These are phyloP conservation scores for Peniophora sp. DNA, from an alignment of 1,284 basidiomycete genomes.

Conservation along the genomic window DNA sequence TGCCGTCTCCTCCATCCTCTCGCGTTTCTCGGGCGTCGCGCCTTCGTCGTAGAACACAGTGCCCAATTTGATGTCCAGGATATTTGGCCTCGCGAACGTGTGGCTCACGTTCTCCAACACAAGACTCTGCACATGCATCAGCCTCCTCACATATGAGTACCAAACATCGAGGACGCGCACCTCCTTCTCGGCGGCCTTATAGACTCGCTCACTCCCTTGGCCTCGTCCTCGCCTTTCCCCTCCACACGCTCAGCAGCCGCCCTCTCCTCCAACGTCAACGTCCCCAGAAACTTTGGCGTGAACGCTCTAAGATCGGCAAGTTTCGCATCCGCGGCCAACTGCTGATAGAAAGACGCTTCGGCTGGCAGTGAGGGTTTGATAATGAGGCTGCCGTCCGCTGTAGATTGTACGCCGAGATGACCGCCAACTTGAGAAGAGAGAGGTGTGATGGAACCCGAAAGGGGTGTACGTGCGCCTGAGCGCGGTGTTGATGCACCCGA, in stretches of 20 bases:
- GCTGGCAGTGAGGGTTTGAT: conserved; percentile 75
- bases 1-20: conserved; percentile 71
- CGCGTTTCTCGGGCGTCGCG: conserved; percentile 70
- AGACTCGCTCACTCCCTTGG: conserved; percentile 8
- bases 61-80: conserved; percentile 90
- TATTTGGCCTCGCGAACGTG: conserved; percentile 72
- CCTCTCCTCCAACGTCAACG: conserved; percentile 60
- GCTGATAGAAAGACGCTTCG: conserved; percentile 81
- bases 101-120: conserved; percentile 83
- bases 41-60: conserved; percentile 72
- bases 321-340: conserved; percentile 34
- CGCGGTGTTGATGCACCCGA: no score
- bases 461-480: no score
- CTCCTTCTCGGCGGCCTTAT: conserved; percentile 3
- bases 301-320: conserved; percentile 44
- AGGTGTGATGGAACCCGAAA: conserved; percentile 9
- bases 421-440: conserved; percentile 78
- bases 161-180: conserved; percentile 5
- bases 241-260: conserved; percentile 5
- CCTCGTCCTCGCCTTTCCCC: conserved; percentile 19
- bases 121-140: conserved; percentile 65
- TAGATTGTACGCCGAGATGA: conserved; percentile 70
- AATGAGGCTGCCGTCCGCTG: conserved; percentile 71
- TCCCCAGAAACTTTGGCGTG: conserved; percentile 72
- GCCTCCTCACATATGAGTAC: no score